Evolutionary conservation across 106 monocot genomes (phyloP).

Genomic region (Phalaenopsis aphrodite): DNA sequence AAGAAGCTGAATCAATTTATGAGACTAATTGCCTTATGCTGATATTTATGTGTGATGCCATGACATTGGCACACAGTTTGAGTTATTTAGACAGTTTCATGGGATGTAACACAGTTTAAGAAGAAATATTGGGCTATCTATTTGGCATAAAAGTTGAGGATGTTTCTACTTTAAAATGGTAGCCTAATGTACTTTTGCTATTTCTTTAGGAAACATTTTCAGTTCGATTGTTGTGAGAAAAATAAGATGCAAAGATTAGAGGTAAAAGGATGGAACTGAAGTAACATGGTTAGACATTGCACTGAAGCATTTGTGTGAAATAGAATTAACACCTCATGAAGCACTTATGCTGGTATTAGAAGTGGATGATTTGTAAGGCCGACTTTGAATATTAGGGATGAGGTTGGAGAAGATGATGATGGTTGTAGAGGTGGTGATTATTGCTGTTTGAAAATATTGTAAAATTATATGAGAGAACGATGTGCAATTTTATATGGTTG

Average conservation of each 20-base stretch:
- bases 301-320: not conserved
- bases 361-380: not conserved
- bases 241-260: not conserved
- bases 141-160: not conserved
- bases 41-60: not conserved
- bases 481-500: not conserved
- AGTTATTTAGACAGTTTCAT: not conserved
- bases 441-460: not conserved
- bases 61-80: not conserved
- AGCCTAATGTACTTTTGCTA: not conserved
- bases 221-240: not conserved
- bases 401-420: not conserved
- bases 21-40: not conserved
- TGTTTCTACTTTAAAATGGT: conserved; percentile 1
- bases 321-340: not conserved
- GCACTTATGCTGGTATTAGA: not conserved
- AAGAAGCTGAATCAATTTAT: not conserved
- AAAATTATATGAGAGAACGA: not conserved
- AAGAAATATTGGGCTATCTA: not conserved
- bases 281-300: not conserved
- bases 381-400: not conserved
- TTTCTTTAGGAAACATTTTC: not conserved
- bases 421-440: not conserved
- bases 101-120: not conserved
- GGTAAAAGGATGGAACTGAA: not conserved